Conservation (phyloP, 2,329 filamentous ascomycete species). For the Zasmidium cellare region DNA sequence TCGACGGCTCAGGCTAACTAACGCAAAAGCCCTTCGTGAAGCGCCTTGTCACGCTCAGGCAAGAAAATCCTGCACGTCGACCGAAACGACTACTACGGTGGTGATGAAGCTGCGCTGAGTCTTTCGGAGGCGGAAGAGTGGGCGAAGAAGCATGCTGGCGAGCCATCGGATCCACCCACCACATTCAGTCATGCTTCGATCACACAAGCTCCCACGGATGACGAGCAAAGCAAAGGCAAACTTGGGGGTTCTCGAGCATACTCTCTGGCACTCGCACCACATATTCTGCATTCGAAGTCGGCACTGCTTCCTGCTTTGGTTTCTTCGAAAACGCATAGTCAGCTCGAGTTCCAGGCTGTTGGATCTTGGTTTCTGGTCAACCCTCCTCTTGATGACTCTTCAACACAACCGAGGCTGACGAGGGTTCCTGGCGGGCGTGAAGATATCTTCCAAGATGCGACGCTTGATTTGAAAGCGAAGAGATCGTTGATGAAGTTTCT, state of each 20-base stretch:
- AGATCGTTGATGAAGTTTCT: conserved; percentile 89
- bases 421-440: conserved; percentile 87
- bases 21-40: conserved; percentile 61
- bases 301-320: conserved; percentile 76
- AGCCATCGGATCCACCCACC: not conserved
- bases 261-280: conserved; percentile 78
- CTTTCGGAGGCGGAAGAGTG: conserved; percentile 78
- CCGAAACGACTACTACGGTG: conserved; percentile 84
- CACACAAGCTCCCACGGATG: conserved; percentile 28
- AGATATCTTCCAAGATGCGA: conserved; percentile 80
- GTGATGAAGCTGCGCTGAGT: conserved; percentile 79
- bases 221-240: conserved; percentile 30
- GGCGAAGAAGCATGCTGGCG: conserved; percentile 49
- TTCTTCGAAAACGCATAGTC: conserved; percentile 83
- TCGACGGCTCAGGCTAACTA: conserved; percentile 59
- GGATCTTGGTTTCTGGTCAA: conserved; percentile 84
- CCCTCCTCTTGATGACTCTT: conserved; percentile 18
- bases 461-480: conserved; percentile 78
- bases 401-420: conserved; percentile 13
- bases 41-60: conserved; percentile 85
- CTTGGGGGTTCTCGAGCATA: conserved; percentile 70
- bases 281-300: conserved; percentile 82
- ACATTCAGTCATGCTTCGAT: conserved; percentile 37
- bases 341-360: conserved; percentile 90
- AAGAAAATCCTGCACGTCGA: conserved; percentile 93